Percentiles rank a stretch among this genome's conserved stretches.
These are phyloP conservation scores for Chiua virens DNA, from an alignment of 768 basidiomycete species.

Conservation along the genomic window DNA sequence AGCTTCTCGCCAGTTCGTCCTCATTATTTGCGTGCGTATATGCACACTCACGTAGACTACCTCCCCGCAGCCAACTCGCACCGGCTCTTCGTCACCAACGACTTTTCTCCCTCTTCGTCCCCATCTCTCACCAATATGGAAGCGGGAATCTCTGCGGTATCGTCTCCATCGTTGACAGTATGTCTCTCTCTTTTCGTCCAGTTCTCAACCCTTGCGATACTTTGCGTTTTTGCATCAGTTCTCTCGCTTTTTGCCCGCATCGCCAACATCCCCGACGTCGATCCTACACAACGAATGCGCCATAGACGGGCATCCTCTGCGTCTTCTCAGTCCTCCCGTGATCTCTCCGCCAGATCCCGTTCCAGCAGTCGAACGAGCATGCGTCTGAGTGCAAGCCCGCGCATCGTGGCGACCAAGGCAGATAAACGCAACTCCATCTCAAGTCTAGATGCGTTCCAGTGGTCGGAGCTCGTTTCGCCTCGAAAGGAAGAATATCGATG, in stretches of 20 bases:
- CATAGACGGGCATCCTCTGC: conserved; percentile 77
- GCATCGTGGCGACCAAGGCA: conserved; percentile 29
- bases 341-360: conserved; percentile 38
- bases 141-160: conserved; percentile 61
- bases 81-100: conserved; percentile 71
- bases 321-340: conserved; percentile 55
- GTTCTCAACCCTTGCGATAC: not conserved
- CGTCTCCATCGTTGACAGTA: conserved; percentile 83
- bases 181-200: conserved; percentile 20
- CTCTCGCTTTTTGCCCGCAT: conserved; percentile 76
- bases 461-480: conserved; percentile 33
- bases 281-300: conserved; percentile 76
- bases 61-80: conserved; percentile 66
- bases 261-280: conserved; percentile 71
- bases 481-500: conserved; percentile 28
- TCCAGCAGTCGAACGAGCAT: conserved; percentile 44
- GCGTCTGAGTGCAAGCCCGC: conserved; percentile 33
- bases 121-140: conserved; percentile 38
- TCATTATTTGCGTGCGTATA: not conserved
- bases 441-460: conserved; percentile 33
- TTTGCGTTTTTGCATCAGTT: conserved; percentile 40
- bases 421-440: conserved; percentile 33
- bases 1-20: conserved; percentile 75
- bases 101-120: conserved; percentile 50
- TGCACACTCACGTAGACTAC: not conserved